Evolutionary conservation across 1,139 yeast genomes (phyloP).

Genomic region (Meyerozyma smithsonii): DNA sequence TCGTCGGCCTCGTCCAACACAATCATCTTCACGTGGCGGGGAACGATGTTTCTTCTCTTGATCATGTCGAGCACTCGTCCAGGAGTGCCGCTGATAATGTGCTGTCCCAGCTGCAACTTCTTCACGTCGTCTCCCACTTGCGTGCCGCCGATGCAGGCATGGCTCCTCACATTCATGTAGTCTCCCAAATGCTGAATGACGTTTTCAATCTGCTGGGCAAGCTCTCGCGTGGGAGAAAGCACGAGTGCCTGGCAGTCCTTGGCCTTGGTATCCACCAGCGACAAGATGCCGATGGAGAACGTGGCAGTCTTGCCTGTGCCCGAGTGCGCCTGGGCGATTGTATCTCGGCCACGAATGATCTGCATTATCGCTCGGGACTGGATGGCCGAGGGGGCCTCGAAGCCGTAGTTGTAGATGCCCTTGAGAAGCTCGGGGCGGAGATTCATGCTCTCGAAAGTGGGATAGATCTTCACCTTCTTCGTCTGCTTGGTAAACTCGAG

Average conservation of each 20-base stretch:
- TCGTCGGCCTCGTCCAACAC: constrained; percentile 96
- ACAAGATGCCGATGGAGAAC: constrained; percentile 85
- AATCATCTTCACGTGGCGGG: constrained; percentile 74
- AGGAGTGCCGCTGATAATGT: constrained; percentile 95
- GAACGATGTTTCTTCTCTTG: constrained; percentile 62
- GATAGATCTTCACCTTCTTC: constrained; percentile 55
- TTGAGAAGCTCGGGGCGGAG: constrained; percentile 61
- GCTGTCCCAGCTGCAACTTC: constrained; percentile 71
- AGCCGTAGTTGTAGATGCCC: constrained; percentile 89
- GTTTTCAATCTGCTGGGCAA: constrained; percentile 83
- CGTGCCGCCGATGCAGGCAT: constrained; percentile 93
- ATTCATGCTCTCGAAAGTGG: constrained; percentile 75
- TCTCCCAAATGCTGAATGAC: constrained; percentile 84
- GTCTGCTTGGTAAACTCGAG: constrained; percentile 56
- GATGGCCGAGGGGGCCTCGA: constrained; percentile 91
- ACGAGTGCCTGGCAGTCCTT: constrained; percentile 79
- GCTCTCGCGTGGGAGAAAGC: constrained; percentile 92
- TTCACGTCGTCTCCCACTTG: constrained; percentile 77
- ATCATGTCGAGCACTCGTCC: constrained; percentile 90
- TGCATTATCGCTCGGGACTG: constrained; percentile 94
- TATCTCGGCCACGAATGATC: constrained; percentile 84
- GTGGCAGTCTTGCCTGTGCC: constrained; percentile 99
- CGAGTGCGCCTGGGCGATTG: constrained; percentile 96
- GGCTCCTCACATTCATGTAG: constrained; percentile 76
- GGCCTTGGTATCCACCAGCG: constrained; percentile 64